Evolutionary conservation across 192 early-diverging fungal species (phyloP).

Genomic region (Obelidium mucronatum): DNA sequence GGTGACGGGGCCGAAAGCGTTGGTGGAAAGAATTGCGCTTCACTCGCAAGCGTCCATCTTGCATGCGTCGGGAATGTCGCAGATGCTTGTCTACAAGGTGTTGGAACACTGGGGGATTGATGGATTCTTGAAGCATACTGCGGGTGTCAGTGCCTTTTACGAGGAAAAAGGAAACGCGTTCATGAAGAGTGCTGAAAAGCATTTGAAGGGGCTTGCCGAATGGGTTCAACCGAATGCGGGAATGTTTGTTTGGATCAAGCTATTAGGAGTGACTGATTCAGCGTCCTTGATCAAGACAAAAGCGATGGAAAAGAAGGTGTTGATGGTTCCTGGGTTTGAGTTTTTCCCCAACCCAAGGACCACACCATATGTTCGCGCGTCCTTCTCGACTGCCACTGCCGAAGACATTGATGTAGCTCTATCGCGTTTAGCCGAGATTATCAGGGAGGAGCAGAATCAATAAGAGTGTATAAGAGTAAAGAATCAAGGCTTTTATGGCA

Average conservation of each 20-base stretch:
- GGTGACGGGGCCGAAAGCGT: constrained; percentile 63
- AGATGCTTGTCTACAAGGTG: constrained; percentile 75
- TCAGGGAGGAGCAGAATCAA: constrained; percentile 38
- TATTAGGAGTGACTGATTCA: constrained; percentile 51
- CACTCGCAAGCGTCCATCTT: constrained; percentile 82
- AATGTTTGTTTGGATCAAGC: constrained; percentile 91
- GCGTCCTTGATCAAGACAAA: constrained; percentile 53
- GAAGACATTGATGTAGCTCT: constrained; percentile 57
- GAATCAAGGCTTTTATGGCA: background rate
- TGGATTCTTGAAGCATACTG: constrained; percentile 80
- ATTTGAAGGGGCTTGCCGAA: constrained; percentile 62
- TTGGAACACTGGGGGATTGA: constrained; percentile 80
- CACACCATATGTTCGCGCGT: constrained; percentile 59
- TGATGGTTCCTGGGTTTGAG: constrained; percentile 65
- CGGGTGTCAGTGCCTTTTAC: constrained; percentile 77
- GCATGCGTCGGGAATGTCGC: constrained; percentile 84
- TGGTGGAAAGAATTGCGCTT: constrained; percentile 82
- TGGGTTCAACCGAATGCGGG: constrained; percentile 63
- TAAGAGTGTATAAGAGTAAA: background rate
- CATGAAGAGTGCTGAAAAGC: constrained; percentile 64
- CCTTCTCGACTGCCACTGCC: constrained; percentile 52
- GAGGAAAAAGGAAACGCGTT: constrained; percentile 72
- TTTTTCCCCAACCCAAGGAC: constrained; percentile 58
- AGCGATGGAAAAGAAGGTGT: constrained; percentile 60
- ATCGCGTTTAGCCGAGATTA: constrained; percentile 46